Conservation (phyloP, 2,329 filamentous ascomycete genomes). For the Epicoccum nigrum region DNA sequence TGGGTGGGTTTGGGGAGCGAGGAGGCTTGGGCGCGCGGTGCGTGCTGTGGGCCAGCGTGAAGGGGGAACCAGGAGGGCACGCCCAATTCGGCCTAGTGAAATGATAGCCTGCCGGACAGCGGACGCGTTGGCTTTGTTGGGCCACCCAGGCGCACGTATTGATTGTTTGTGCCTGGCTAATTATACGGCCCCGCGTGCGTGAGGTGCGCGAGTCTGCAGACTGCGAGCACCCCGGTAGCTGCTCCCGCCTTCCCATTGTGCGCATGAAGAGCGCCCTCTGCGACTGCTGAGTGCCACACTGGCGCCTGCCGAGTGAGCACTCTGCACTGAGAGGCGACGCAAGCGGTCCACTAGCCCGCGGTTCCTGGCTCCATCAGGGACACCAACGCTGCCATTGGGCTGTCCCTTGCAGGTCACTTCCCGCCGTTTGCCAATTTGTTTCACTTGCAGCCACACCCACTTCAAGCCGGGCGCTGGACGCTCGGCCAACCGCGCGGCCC, state of each 20-base stretch:
- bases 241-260: not conserved
- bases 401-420: conserved; percentile 1
- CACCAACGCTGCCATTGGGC: conserved; percentile 1
- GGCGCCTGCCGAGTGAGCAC: too few species aligned
- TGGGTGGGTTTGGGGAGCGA: conserved; percentile 23
- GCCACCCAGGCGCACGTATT: conserved; percentile 1
- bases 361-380: conserved; percentile 4
- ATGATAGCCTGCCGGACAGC: conserved; percentile 3
- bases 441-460: conserved; percentile 16
- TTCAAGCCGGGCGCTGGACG: conserved; percentile 7
- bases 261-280: conserved; percentile 2
- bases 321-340: conserved; percentile 7
- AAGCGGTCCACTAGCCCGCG: conserved; percentile 6
- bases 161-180: conserved; percentile 5
- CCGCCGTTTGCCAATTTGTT: conserved; percentile 11
- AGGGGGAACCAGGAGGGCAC: conserved; percentile 12
- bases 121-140: conserved; percentile 11
- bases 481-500: conserved; percentile 19
- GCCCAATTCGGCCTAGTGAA: conserved; percentile 2
- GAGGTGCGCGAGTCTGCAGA: too few species aligned
- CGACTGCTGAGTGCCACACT: too few species aligned
- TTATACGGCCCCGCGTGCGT: not conserved
- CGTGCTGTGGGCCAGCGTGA: conserved; percentile 22
- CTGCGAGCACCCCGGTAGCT: not conserved
- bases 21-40: conserved; percentile 28